A percentile compares a stretch with the other conserved stretches of the same genome.
Evolutionary conservation across 257 asterid species (phyloP).

Genomic region (Misopates orontium): DNA sequence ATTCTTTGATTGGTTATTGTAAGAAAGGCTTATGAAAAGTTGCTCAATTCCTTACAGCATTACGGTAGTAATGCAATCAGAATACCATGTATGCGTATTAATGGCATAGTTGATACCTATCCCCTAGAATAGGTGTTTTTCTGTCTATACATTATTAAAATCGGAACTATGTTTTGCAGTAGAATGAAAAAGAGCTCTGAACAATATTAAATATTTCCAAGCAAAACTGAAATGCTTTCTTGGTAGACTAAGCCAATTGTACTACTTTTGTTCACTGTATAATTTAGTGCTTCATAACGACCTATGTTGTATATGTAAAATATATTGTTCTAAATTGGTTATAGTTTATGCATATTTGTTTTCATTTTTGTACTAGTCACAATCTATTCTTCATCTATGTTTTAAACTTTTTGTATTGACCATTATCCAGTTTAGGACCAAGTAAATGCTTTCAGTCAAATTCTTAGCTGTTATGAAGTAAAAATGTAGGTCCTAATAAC

Average conservation of each 20-base stretch:
- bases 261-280: too few species aligned
- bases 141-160: neutral
- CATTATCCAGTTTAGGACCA: too few species aligned
- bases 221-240: slow-evolving; percentile 2
- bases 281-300: too few species aligned
- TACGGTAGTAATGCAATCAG: too few species aligned
- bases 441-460: neutral
- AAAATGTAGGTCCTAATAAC: neutral
- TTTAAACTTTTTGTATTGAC: neutral
- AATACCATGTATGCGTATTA: too few species aligned
- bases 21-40: neutral
- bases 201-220: neutral
- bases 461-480: slow-evolving; percentile 8
- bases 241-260: neutral
- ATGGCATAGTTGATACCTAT: neutral
- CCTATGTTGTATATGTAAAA: too few species aligned
- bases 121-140: neutral
- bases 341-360: too few species aligned
- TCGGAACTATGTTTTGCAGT: neutral
- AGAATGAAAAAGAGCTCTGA: neutral
- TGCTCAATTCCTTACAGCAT: neutral
- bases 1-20: neutral
- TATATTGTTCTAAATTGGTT: too few species aligned
- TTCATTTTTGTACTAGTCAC: too few species aligned
- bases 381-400: neutral